Evolutionary conservation across 345 rosid species (phyloP).

Genomic region (Populus alba): DNA sequence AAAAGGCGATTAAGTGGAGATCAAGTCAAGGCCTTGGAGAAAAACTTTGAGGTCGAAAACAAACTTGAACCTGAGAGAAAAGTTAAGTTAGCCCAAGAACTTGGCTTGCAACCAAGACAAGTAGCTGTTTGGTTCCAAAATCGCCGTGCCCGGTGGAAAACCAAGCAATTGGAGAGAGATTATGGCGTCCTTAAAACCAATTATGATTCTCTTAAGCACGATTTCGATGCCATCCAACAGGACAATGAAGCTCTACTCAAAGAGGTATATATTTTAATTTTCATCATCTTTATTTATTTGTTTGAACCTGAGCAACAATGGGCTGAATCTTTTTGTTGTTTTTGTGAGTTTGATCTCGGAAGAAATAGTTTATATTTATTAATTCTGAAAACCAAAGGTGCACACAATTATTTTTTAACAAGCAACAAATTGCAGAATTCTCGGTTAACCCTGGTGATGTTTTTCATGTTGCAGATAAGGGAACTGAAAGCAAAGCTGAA

Average conservation of each 20-base stretch:
- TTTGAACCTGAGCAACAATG: not conserved
- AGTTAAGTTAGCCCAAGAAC: constrained; percentile 74
- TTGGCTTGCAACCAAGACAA: constrained; percentile 81
- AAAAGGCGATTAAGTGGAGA: constrained; percentile 68
- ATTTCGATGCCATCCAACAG: constrained; percentile 60
- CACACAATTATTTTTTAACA: not conserved
- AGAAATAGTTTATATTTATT: not conserved
- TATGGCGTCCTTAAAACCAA: constrained; percentile 54
- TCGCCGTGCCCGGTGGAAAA: constrained; percentile 89
- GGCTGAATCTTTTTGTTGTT: not conserved
- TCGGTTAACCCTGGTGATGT: not conserved
- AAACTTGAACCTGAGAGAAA: constrained; percentile 87
- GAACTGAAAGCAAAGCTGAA: constrained; percentile 69
- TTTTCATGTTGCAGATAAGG: constrained; percentile 47
- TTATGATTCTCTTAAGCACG: constrained; percentile 56
- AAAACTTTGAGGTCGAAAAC: constrained; percentile 78
- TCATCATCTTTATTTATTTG: not conserved
- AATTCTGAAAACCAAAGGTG: not conserved
- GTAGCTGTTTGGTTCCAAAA: constrained; percentile 93
- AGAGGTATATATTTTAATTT: constrained; percentile 46
- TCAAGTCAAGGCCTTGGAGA: constrained; percentile 85
- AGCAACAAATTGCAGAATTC: not conserved
- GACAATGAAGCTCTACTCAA: constrained; percentile 76
- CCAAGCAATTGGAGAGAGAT: constrained; percentile 74
- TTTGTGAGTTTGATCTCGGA: not conserved